These are phyloP conservation scores for Drechslera avenae DNA, from an alignment of 2,329 filamentous ascomycete species.

Conservation along the genomic window DNA sequence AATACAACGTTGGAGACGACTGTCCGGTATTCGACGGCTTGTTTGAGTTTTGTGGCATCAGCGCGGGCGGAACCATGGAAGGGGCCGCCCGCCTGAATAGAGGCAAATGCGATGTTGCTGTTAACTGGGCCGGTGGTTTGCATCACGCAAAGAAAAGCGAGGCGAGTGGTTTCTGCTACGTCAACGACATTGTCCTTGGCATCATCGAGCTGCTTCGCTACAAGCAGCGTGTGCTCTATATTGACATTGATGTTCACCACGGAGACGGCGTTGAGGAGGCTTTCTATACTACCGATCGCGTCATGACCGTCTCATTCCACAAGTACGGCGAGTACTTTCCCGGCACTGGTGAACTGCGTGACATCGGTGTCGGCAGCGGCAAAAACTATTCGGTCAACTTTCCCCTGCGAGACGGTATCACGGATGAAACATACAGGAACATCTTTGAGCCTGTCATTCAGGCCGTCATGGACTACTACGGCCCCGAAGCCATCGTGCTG, in stretches of 20 bases:
- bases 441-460: slow-evolving; percentile 72
- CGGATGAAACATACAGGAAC: slow-evolving; percentile 69
- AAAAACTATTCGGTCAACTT: slow-evolving; percentile 74
- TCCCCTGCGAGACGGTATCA: slow-evolving; percentile 70
- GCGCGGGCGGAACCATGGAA: slow-evolving; percentile 72
- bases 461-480: slow-evolving; percentile 71
- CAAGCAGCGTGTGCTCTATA: slow-evolving; percentile 87
- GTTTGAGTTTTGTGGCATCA: slow-evolving; percentile 73
- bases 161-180: slow-evolving; percentile 96
- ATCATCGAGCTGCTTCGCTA: slow-evolving; percentile 86
- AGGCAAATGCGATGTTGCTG: slow-evolving; percentile 70
- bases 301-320: slow-evolving; percentile 75
- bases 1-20: slow-evolving; percentile 68
- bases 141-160: slow-evolving; percentile 96
- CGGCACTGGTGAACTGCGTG: slow-evolving; percentile 70
- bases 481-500: slow-evolving; percentile 69
- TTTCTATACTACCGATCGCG: slow-evolving; percentile 72
- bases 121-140: slow-evolving; percentile 80
- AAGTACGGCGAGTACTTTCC: slow-evolving; percentile 77
- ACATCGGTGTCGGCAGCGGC: slow-evolving; percentile 69
- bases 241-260: slow-evolving; percentile 93
- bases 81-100: slow-evolving; percentile 70
- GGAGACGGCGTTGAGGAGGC: slow-evolving; percentile 78
- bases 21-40: slow-evolving; percentile 71
- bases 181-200: slow-evolving; percentile 94